phyloP scores from a whole-genome alignment of 768 basidiomycete species.

The Suillus spraguei region DNA sequence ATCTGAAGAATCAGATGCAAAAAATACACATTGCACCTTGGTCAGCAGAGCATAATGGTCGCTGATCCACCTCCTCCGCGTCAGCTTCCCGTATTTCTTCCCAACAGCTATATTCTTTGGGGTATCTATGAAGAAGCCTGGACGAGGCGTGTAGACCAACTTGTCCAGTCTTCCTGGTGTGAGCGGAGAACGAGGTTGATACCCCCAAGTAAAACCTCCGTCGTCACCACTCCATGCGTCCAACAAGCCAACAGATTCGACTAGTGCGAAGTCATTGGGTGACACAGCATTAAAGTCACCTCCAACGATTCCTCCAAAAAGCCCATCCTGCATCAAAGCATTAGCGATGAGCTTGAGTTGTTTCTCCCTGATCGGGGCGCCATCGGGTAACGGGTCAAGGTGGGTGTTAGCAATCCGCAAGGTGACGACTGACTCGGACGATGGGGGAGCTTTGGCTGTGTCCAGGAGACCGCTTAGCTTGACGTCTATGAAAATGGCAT shows the following conservation, averaged over 20 bases:
- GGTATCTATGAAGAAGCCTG: slow-evolving; percentile 47
- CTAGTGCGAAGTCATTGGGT: slow-evolving; percentile 42
- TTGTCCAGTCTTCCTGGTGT: slow-evolving; percentile 60
- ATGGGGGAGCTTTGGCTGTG: slow-evolving; percentile 16
- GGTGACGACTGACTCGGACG: slow-evolving; percentile 35
- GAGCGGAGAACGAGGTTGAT: slow-evolving; percentile 46
- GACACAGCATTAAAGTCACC: slow-evolving; percentile 68
- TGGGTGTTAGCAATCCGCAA: slow-evolving; percentile 67
- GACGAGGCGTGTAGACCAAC: slow-evolving; percentile 50
- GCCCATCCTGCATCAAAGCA: slow-evolving; percentile 41
- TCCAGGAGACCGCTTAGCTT: slow-evolving; percentile 31
- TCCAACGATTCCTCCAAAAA: slow-evolving; percentile 55
- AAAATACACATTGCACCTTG: slow-evolving; percentile 23
- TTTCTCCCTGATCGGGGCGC: slow-evolving; percentile 38
- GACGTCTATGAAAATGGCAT: slow-evolving; percentile 53
- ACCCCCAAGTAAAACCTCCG: slow-evolving; percentile 62
- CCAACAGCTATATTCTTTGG: slow-evolving; percentile 55
- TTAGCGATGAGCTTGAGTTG: slow-evolving; percentile 52
- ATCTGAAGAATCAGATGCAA: slow-evolving; percentile 2
- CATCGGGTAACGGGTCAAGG: slow-evolving; percentile 55
- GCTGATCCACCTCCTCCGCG: slow-evolving; percentile 44
- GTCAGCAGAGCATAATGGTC: slow-evolving; percentile 61
- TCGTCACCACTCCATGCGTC: slow-evolving; percentile 56
- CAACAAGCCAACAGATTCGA: slow-evolving; percentile 42
- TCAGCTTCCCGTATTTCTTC: slow-evolving; percentile 39